Conservation (phyloP, 352 stramenopile species). For the Pythium plurisporium region DNA sequence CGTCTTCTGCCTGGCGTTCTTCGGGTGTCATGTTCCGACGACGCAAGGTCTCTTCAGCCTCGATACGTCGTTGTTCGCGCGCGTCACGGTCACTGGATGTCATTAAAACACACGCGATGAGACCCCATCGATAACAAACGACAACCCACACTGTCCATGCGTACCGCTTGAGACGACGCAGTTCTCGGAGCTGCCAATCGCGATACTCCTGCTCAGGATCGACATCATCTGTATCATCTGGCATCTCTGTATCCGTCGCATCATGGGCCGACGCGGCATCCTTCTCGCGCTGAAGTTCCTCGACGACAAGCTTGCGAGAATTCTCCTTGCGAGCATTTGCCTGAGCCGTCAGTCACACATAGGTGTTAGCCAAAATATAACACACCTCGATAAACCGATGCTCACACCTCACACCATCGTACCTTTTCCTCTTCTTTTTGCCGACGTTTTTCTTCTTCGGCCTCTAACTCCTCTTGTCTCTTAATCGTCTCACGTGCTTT, state of each 20-base stretch:
- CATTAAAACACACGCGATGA: not conserved
- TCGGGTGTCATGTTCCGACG: conserved; percentile 95
- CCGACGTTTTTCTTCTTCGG: conserved; percentile 59
- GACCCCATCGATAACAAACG: not conserved
- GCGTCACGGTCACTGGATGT: conserved; percentile 73
- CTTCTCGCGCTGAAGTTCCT: conserved; percentile 70
- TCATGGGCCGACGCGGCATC: conserved; percentile 35
- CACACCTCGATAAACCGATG: too few relatives aligned
- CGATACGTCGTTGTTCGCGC: conserved; percentile 68
- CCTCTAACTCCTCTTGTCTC: conserved; percentile 69
- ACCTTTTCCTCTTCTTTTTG: conserved; percentile 54
- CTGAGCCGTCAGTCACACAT: too few relatives aligned
- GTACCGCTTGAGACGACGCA: conserved; percentile 89
- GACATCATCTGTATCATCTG: conserved; percentile 86
- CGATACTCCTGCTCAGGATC: conserved; percentile 89
- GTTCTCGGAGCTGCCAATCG: conserved; percentile 93
- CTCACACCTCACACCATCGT: too few relatives aligned
- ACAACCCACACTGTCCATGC: not conserved
- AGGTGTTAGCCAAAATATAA: too few relatives aligned
- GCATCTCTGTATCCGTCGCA: conserved; percentile 82
- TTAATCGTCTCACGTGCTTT: conserved; percentile 82
- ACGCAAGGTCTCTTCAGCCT: conserved; percentile 85
- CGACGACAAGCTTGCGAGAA: conserved; percentile 65
- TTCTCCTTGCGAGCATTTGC: conserved; percentile 57
- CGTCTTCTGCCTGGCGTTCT: conserved; percentile 91